These are phyloP conservation scores for Yarrowia sp. DNA, from an alignment of 805 yeast species.

Conservation along the genomic window DNA sequence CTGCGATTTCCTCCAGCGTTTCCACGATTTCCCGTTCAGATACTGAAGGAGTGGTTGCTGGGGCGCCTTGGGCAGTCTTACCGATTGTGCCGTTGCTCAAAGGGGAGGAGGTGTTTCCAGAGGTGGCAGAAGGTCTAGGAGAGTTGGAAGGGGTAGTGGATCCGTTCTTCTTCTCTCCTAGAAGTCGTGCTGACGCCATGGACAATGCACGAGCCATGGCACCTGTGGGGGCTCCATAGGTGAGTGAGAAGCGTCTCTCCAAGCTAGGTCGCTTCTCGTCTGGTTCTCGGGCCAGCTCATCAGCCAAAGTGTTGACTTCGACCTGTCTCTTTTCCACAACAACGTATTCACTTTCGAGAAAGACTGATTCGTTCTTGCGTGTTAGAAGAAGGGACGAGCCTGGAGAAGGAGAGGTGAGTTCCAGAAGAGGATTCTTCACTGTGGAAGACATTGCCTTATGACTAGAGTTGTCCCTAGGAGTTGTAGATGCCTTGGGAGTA, in stretches of 20 bases:
- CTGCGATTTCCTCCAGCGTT: conserved; percentile 66
- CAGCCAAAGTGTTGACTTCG: conserved; percentile 93
- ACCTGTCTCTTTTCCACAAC: conserved; percentile 93
- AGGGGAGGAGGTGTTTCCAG: no score
- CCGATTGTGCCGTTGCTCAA: no score
- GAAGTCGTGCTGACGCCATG: conserved; percentile 80
- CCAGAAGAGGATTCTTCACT: conserved; percentile 3
- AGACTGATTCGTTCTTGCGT: conserved; percentile 3
- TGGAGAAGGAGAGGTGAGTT: conserved; percentile 10
- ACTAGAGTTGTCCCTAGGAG: no score
- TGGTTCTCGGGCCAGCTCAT: conserved; percentile 61
- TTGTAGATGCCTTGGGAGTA: not conserved
- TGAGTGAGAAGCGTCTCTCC: conserved; percentile 36
- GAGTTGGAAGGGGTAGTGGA: not conserved
- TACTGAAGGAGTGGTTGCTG: not conserved
- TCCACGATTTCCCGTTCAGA: conserved; percentile 5
- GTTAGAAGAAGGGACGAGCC: not conserved
- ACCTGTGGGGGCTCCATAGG: conserved; percentile 61
- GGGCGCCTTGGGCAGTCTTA: no score
- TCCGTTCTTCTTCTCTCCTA: conserved; percentile 48
- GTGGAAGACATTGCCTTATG: not conserved
- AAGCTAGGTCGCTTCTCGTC: not conserved
- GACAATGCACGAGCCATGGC: conserved; percentile 86
- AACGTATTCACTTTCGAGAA: conserved; percentile 79
- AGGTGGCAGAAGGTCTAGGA: no score